A percentile compares a stretch with the other conserved stretches of the same genome.
phyloP scores from a whole-genome alignment of 345 rosid species.

The Viola odorata region DNA sequence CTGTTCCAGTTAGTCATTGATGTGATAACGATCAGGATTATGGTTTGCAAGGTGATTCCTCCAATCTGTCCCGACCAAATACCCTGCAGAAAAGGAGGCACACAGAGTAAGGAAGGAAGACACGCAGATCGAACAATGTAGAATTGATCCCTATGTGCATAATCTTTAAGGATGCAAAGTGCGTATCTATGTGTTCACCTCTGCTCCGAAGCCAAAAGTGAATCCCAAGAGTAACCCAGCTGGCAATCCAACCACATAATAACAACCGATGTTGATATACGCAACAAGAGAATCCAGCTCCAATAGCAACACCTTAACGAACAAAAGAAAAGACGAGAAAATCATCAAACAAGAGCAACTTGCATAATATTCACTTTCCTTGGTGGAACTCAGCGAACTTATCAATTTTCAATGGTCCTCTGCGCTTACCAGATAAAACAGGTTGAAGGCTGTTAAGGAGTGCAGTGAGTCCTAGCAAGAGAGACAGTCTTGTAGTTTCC shows the following conservation, averaged over 20 bases:
- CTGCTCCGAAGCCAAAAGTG: slow-evolving; percentile 56
- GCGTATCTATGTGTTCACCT: slow-evolving; percentile 29
- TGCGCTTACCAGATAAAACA: slow-evolving; percentile 51
- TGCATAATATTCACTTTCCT: neutral
- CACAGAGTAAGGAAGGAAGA: neutral
- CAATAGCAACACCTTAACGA: slow-evolving; percentile 79
- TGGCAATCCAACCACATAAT: slow-evolving; percentile 78
- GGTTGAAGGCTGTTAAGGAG: slow-evolving; percentile 69
- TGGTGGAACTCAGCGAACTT: neutral
- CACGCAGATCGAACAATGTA: neutral
- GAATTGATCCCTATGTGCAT: too few species aligned
- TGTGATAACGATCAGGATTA: slow-evolving; percentile 54
- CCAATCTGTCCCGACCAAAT: slow-evolving; percentile 97
- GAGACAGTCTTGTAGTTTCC: slow-evolving; percentile 66
- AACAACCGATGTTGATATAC: slow-evolving; percentile 77
- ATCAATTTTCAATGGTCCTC: neutral
- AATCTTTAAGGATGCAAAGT: neutral
- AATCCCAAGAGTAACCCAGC: slow-evolving; percentile 82
- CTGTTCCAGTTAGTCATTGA: slow-evolving; percentile 67
- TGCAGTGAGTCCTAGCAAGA: slow-evolving; percentile 55
- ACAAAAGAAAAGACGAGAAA: neutral
- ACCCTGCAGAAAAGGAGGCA: slow-evolving; percentile 42
- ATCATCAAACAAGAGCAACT: neutral
- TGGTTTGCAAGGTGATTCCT: slow-evolving; percentile 69
- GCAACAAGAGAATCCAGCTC: slow-evolving; percentile 87